These are phyloP conservation scores for Trichoderma gamsii DNA, from an alignment of 495 filamentous ascomycete species.

Conservation along the genomic window DNA sequence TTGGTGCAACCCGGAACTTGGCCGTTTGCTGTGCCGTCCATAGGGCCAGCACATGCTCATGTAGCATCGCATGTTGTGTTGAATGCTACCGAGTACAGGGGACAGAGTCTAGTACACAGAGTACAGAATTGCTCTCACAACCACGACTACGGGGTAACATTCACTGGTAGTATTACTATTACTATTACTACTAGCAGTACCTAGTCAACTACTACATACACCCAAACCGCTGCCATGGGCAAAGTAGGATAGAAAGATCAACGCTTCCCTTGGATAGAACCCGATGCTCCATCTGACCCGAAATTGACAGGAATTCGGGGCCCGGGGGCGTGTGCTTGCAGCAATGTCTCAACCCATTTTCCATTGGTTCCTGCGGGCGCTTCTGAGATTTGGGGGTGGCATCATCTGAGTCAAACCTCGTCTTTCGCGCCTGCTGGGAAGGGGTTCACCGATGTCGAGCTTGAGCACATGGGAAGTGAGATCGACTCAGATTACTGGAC, in stretches of 20 bases:
- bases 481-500: conserved; percentile 9
- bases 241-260: background rate
- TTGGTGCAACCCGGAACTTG: background rate
- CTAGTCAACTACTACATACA: too few species aligned
- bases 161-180: background rate
- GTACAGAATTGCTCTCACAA: too few species aligned
- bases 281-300: background rate
- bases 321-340: background rate
- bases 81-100: background rate
- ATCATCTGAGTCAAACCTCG: background rate
- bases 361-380: background rate
- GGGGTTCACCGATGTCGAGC: background rate
- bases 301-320: conserved; percentile 4
- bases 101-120: background rate
- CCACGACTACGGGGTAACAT: too few species aligned
- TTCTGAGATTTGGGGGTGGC: background rate
- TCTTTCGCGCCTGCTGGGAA: background rate
- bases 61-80: background rate
- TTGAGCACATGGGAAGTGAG: conserved; percentile 12
- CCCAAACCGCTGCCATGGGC: too few species aligned
- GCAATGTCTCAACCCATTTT: background rate
- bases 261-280: background rate
- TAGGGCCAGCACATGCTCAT: background rate
- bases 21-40: background rate
- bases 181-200: background rate